phyloP scores from a whole-genome alignment of 768 basidiomycete species.

The Rhodosporidiobolus sp. region DNA sequence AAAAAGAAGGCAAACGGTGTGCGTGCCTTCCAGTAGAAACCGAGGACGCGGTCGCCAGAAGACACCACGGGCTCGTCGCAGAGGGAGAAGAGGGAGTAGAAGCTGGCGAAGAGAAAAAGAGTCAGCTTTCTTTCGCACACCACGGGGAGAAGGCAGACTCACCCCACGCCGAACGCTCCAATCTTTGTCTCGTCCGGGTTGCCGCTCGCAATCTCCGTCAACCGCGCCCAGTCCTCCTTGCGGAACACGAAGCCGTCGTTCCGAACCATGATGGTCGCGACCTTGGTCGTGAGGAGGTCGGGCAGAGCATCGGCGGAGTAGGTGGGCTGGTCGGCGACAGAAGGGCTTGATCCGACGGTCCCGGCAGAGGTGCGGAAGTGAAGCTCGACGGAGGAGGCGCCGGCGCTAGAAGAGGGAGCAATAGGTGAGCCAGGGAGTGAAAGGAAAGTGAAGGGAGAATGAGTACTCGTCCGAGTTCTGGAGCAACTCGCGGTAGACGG shows the following conservation, averaged over 20 bases:
- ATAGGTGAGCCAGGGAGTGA: background rate
- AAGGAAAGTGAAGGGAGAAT: conserved; percentile 46
- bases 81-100: conserved; percentile 44
- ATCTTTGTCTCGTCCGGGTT: conserved; percentile 94
- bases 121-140: too few species aligned
- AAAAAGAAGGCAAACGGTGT: too few species aligned
- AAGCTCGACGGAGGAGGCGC: conserved; percentile 62
- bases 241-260: conserved; percentile 83
- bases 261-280: conserved; percentile 63
- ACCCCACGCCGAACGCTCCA: conserved; percentile 69
- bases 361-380: conserved; percentile 62
- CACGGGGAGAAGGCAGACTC: conserved; percentile 52
- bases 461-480: conserved; percentile 93
- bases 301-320: conserved; percentile 6
- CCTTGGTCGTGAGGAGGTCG: conserved; percentile 55
- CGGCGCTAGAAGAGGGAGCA: conserved; percentile 21
- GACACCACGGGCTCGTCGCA: conserved; percentile 51
- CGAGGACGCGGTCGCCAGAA: conserved; percentile 62
- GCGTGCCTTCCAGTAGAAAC: conserved; percentile 94
- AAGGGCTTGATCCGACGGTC: background rate
- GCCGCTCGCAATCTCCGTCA: conserved; percentile 64
- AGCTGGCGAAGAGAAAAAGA: conserved; percentile 61
- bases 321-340: background rate
- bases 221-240: conserved; percentile 70
- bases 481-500: conserved; percentile 77